phyloP scores from a whole-genome alignment of 2,329 filamentous ascomycete species.

The Magnaporthiopsis poae region DNA sequence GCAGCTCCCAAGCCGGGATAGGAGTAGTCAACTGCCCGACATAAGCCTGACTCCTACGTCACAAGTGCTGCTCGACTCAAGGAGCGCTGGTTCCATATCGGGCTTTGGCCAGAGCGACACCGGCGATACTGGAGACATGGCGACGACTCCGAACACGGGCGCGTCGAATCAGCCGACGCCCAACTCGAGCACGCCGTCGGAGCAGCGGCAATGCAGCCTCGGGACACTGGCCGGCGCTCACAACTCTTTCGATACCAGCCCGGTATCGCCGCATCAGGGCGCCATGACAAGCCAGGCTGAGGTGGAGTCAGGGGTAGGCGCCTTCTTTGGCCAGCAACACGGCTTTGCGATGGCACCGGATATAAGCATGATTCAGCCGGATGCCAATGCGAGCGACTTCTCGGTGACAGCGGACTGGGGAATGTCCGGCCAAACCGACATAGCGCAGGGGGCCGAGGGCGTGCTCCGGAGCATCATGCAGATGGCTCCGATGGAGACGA shows the following conservation, averaged over 20 bases:
- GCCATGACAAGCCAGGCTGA: neutral
- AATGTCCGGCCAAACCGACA: slow-evolving; percentile 22
- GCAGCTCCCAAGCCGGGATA: slow-evolving; percentile 22
- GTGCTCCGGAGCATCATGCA: slow-evolving; percentile 48
- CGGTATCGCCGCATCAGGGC: slow-evolving; percentile 34
- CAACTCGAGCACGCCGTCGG: slow-evolving; percentile 44
- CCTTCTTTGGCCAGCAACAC: neutral
- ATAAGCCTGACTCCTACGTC: slow-evolving; percentile 9
- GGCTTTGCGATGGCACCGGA: slow-evolving; percentile 8
- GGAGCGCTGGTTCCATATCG: slow-evolving; percentile 6
- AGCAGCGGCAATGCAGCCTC: slow-evolving; percentile 24
- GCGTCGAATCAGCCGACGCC: slow-evolving; percentile 48
- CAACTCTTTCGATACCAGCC: slow-evolving; percentile 43
- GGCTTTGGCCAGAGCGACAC: slow-evolving; percentile 33
- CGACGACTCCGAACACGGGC: slow-evolving; percentile 38
- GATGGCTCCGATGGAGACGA: slow-evolving; percentile 50
- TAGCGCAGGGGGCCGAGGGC: slow-evolving; percentile 48
- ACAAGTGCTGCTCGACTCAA: slow-evolving; percentile 4
- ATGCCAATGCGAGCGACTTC: slow-evolving; percentile 11
- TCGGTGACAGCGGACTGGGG: slow-evolving; percentile 2
- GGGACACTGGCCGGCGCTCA: slow-evolving; percentile 12
- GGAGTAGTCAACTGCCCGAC: neutral
- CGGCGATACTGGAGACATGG: slow-evolving; percentile 36
- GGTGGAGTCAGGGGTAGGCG: neutral
- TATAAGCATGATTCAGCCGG: slow-evolving; percentile 3